Conservation (phyloP, 768 basidiomycete species). For the Pulveroboletus sp. region DNA sequence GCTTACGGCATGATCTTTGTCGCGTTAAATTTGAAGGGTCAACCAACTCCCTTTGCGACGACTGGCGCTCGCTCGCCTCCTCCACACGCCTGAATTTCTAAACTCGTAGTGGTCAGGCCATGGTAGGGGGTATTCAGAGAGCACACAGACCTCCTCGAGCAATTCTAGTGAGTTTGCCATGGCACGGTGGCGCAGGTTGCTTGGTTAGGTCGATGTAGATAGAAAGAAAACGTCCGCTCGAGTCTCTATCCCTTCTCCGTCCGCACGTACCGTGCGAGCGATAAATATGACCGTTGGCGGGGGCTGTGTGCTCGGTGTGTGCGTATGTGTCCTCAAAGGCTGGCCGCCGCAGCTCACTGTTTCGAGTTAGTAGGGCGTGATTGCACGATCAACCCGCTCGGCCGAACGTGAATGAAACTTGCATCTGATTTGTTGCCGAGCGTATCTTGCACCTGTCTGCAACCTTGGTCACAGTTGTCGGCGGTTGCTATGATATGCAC, state of each 20-base stretch:
- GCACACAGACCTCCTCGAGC: slow-evolving; percentile 30
- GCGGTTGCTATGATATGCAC: slow-evolving; percentile 11
- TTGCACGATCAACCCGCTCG: not conserved
- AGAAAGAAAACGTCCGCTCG: not conserved
- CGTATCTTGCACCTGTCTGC: not conserved
- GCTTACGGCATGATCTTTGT: slow-evolving; percentile 34
- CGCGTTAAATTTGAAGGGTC: slow-evolving; percentile 20
- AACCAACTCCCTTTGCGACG: slow-evolving; percentile 9
- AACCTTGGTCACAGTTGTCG: not conserved
- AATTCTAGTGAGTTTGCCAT: slow-evolving; percentile 26
- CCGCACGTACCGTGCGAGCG: slow-evolving; percentile 8
- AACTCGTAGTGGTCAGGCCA: not conserved
- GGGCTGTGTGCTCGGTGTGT: not conserved
- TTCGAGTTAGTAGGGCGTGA: not conserved
- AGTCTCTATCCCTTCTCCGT: not conserved
- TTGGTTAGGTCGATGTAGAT: not conserved
- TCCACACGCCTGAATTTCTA: slow-evolving; percentile 60
- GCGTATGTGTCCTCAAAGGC: not conserved
- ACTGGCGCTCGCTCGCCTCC: slow-evolving; percentile 46
- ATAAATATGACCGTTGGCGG: slow-evolving; percentile 6
- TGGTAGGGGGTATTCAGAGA: not conserved
- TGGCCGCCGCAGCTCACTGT: not conserved
- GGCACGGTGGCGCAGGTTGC: not conserved
- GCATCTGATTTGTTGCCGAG: slow-evolving; percentile 10
- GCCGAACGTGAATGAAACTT: slow-evolving; percentile 6